Conservation (phyloP, 352 stramenopile genomes). For the Pythium folliculosum region DNA sequence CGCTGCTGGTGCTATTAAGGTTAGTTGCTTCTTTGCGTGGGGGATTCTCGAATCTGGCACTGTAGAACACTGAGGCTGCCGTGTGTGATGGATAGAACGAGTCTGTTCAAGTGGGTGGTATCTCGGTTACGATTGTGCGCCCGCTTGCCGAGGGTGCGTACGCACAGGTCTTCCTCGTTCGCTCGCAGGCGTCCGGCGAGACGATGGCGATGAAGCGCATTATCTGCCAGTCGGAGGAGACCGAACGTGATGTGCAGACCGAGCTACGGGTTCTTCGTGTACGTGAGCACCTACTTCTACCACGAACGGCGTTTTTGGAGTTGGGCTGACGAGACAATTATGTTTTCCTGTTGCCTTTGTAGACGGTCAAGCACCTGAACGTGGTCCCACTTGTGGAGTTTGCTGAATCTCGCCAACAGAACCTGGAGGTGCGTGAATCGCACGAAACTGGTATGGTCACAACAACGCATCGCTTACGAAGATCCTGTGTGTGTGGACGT, state of each 20-base stretch:
- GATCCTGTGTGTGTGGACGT: too few species aligned
- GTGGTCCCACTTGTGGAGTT: slow-evolving; percentile 82
- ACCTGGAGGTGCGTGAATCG: slow-evolving; percentile 57
- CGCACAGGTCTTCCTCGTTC: slow-evolving; percentile 82
- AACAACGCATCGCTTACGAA: too few species aligned
- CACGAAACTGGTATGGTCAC: too few species aligned
- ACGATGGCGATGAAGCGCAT: slow-evolving; percentile 84
- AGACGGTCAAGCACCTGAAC: slow-evolving; percentile 80
- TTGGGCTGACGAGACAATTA: too few species aligned
- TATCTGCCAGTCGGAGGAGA: slow-evolving; percentile 80
- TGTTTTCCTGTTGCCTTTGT: neutral
- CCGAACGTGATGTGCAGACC: slow-evolving; percentile 73
- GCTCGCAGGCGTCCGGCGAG: slow-evolving; percentile 62
- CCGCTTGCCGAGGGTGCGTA: slow-evolving; percentile 75
- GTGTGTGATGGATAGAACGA: slow-evolving; percentile 41
- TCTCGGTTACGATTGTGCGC: slow-evolving; percentile 69
- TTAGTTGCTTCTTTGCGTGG: slow-evolving; percentile 15
- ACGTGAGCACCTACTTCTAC: slow-evolving; percentile 12
- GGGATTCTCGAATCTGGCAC: too few species aligned
- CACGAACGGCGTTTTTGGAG: too few species aligned
- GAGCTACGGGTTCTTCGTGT: slow-evolving; percentile 80
- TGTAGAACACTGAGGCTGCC: too few species aligned
- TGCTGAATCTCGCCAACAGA: slow-evolving; percentile 59
- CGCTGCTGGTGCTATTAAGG: slow-evolving; percentile 60
- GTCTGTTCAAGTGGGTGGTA: slow-evolving; percentile 71